phyloP scores from a whole-genome alignment of 768 basidiomycete genomes.

The Lentinula guzmanii region DNA sequence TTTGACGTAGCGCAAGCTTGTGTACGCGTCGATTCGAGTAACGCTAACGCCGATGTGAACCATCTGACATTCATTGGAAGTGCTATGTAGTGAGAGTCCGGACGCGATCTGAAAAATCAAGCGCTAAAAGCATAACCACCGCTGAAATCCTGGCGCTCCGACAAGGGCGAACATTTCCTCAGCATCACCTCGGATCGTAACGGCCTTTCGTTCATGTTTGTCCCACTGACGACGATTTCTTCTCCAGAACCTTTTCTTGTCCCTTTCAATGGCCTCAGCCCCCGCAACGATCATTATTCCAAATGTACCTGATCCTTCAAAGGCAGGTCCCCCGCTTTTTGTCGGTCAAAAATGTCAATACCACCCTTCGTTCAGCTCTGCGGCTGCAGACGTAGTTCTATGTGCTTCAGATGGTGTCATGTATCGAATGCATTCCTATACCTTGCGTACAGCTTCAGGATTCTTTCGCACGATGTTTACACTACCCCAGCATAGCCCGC shows the following conservation, averaged over 20 bases:
- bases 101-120: neutral
- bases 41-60: too few species aligned
- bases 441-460: conserved; percentile 45
- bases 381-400: conserved; percentile 15
- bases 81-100: too few species aligned
- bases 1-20: neutral
- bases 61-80: too few species aligned
- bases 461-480: conserved; percentile 46
- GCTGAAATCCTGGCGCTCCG: conserved; percentile 3
- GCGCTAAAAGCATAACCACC: neutral
- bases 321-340: neutral
- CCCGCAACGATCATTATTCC: neutral
- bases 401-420: conserved; percentile 26
- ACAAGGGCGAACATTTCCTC: conserved; percentile 2
- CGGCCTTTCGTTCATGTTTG: neutral
- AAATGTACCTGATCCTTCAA: neutral
- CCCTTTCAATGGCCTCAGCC: neutral
- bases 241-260: neutral
- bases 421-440: conserved; percentile 43
- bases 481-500: conserved; percentile 27
- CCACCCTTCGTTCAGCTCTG: conserved; percentile 12
- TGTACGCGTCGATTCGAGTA: neutral
- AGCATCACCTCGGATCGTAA: neutral
- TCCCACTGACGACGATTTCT: neutral
- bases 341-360: neutral